Evolutionary conservation across 108 stramenopile genomes (phyloP).

Genomic region (Thalassiosira profunda): DNA sequence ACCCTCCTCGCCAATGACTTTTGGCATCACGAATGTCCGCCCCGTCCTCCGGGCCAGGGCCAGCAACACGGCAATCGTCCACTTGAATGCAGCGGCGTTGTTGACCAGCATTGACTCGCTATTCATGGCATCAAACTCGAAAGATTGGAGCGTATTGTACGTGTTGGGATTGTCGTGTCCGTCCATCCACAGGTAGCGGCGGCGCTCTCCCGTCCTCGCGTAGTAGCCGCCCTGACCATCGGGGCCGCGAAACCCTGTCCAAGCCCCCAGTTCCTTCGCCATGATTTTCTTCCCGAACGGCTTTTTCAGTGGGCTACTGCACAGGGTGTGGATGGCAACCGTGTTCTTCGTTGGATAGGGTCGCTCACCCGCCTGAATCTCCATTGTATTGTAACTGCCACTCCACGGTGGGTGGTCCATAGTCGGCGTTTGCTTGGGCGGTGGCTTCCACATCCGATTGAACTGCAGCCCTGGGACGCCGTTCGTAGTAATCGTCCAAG

Average conservation of each 20-base stretch:
- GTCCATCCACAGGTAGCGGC: constrained; percentile 20
- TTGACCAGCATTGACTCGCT: constrained; percentile 5
- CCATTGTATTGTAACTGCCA: not conserved
- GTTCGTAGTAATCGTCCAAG: not conserved
- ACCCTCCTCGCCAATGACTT: constrained; percentile 24
- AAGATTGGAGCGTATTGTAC: not conserved
- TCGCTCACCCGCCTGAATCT: not conserved
- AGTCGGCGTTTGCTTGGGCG: not conserved
- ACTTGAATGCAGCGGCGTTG: not conserved
- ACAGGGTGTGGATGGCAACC: constrained; percentile 43
- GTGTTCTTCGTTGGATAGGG: constrained; percentile 19
- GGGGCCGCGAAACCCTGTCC: not conserved
- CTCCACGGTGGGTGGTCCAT: not conserved
- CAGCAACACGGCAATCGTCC: constrained; percentile 36
- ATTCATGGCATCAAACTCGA: not conserved
- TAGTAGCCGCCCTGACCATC: constrained; percentile 7
- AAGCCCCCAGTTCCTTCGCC: constrained; percentile 51
- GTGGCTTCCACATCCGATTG: not conserved
- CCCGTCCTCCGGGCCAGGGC: constrained; percentile 28
- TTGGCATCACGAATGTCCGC: constrained; percentile 43
- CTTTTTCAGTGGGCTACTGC: constrained; percentile 16
- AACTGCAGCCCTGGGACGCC: not conserved
- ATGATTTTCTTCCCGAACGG: constrained; percentile 53
- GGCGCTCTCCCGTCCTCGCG: not conserved
- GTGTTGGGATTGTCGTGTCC: not conserved